Evolutionary conservation across 202 grass and related monocot genomes (phyloP).

Genomic region (Brachypodium distachyon): DNA sequence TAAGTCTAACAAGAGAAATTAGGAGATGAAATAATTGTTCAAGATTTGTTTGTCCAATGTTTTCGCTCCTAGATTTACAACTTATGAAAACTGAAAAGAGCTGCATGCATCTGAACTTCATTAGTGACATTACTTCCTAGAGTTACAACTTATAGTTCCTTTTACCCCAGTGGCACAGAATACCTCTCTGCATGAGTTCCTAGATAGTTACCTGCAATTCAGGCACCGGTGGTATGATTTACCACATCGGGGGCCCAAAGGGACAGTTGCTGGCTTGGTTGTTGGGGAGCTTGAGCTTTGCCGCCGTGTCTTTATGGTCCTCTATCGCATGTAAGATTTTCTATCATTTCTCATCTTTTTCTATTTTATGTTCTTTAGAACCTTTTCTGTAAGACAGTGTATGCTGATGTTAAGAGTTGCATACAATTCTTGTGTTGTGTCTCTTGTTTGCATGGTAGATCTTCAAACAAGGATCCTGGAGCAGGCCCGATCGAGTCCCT

Average conservation of each 20-base stretch:
- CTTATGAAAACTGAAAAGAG: neutral
- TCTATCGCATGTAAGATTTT: conserved; percentile 85
- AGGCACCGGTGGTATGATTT: conserved; percentile 95
- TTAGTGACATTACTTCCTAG: neutral
- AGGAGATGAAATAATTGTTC: neutral
- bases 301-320: conserved; percentile 88
- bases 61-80: neutral
- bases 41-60: neutral
- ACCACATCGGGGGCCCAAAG: conserved; percentile 52
- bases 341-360: neutral
- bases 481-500: conserved; percentile 53
- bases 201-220: conserved; percentile 95
- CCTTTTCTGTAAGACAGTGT: neutral
- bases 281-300: conserved; percentile 92
- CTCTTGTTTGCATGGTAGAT: conserved; percentile 47
- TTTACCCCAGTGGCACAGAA: conserved; percentile 57
- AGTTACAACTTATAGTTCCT: conserved; percentile 17
- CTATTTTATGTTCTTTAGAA: neutral
- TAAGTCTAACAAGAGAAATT: neutral
- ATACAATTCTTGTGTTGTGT: conserved; percentile 2
- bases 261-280: conserved; percentile 61
- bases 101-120: neutral
- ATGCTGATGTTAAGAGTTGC: neutral
- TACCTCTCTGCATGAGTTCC: conserved; percentile 69
- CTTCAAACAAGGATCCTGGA: conserved; percentile 91